phyloP scores from a whole-genome alignment of 2,329 filamentous ascomycete genomes.

The Alternaria longipes region DNA sequence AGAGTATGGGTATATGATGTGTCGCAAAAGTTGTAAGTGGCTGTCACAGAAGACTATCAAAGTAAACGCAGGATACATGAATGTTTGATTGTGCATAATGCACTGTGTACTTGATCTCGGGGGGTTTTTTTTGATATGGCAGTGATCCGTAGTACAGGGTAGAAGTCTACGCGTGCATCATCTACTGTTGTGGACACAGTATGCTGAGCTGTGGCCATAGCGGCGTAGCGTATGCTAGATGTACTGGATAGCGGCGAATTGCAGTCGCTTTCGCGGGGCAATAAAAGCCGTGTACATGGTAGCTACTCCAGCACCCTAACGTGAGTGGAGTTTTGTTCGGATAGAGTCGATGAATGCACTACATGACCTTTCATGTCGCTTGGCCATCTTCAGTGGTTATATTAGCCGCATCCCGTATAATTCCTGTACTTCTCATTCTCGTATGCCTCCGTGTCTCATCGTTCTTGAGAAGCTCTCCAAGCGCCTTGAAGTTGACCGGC shows the following conservation, averaged over 20 bases:
- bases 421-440: not conserved
- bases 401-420: not conserved
- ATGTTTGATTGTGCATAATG: not conserved
- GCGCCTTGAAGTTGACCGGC: conserved; percentile 40
- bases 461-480: conserved; percentile 29
- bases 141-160: too few relatives aligned
- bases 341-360: not conserved
- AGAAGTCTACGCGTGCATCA: too few relatives aligned
- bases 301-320: not conserved
- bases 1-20: not conserved
- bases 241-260: not conserved
- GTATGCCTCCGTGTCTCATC: conserved; percentile 11
- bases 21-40: not conserved
- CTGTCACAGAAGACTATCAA: conserved; percentile 12
- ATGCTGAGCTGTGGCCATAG: not conserved
- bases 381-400: not conserved
- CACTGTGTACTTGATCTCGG: not conserved
- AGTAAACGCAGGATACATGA: not conserved
- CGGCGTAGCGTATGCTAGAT: not conserved
- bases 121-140: not conserved
- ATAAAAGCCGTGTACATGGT: not conserved
- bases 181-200: too few relatives aligned
- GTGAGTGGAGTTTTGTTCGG: not conserved
- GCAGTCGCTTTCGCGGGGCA: not conserved
- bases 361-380: not conserved